Evolutionary conservation across 2,329 filamentous ascomycete species (phyloP).

Genomic region (Sphaerulina vaccinii): DNA sequence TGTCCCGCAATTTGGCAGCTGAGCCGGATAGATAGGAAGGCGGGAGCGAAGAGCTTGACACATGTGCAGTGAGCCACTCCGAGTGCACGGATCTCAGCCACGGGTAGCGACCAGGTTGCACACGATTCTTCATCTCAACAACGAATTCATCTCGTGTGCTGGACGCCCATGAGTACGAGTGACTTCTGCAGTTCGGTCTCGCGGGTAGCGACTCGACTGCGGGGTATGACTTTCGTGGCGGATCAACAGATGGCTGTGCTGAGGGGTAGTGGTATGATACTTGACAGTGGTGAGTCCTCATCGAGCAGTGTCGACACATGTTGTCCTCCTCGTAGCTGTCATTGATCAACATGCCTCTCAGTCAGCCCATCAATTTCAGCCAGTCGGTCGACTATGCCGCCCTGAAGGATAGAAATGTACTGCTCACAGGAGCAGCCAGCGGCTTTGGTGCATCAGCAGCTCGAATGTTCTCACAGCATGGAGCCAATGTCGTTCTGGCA

Average conservation of each 20-base stretch:
- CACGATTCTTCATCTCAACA: no score
- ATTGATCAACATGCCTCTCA: slow-evolving; percentile 4
- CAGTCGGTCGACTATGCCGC: slow-evolving; percentile 1
- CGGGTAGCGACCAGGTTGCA: no score
- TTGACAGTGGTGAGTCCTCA: background rate
- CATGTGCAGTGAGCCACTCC: no score
- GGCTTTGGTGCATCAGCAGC: slow-evolving; percentile 1
- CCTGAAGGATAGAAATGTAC: slow-evolving; percentile 3
- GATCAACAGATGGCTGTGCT: background rate
- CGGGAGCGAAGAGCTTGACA: no score
- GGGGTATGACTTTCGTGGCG: background rate
- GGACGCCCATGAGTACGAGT: no score
- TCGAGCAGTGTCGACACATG: background rate
- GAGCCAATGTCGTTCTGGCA: slow-evolving; percentile 5
- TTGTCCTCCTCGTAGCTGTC: background rate
- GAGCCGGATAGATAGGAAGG: no score
- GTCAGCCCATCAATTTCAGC: slow-evolving; percentile 1
- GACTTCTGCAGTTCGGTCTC: no score
- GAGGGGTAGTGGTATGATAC: background rate
- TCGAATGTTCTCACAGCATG: slow-evolving; percentile 4
- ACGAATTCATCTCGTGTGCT: no score
- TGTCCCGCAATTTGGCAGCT: no score
- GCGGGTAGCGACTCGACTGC: background rate
- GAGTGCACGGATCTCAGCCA: no score
- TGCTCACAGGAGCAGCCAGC: slow-evolving; percentile 5